Base-by-base conservation (phyloP, 805 yeast genomes). In the Blastobotrys terrestris region DNA sequence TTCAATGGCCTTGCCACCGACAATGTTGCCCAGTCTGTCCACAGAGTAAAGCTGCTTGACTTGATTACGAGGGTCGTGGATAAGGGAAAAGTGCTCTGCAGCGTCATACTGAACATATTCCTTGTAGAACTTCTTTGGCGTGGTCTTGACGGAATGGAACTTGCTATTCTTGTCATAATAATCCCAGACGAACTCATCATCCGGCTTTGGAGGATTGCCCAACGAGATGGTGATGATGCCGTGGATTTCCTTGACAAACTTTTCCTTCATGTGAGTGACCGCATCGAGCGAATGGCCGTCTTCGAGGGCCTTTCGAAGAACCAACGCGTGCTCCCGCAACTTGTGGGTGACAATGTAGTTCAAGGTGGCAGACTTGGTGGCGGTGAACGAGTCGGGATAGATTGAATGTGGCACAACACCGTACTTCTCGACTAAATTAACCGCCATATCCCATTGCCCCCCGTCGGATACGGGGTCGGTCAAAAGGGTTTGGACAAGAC, bases 401-500 rank as follows among this genome's bases (percentile, higher is more conserved):
- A 80, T 66, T 56, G 78, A 79, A 63, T 83, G 76, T 40, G 96
- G 96, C 49, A 89, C 85, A 50, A 85, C 65, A 31, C 96, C 96
- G 61, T 88, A 89, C 69, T 88, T 89, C 57, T 81, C 79, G 47
- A 88, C 79, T 54, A 89, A 66, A 68, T 88, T 87, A 48, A 84
- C 75, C 66, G 87, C 80, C 94, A 88, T 85, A 59, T 86, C 84
- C 77, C 87, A 87, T 68, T 88, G 96, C 48, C 96, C 96, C 60
- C 96, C 96, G 64, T 89, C 96, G 54, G 77, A 67, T 47, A 82
- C 81, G 19, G 96, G 95, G 50, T 80, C 84, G 3, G 70, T 58
- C 50, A 88, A 71, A 46, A 88, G 67, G 58, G 78, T 79, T 67
- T 84, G 87, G 50, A 88, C 79, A 53, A 87, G 70, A 58, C 95